Percentiles rank a stretch among this genome's conserved stretches.
These are phyloP conservation scores for Dactylellina cionopaga DNA, from an alignment of 2,329 filamentous ascomycete genomes.

Conservation along the genomic window DNA sequence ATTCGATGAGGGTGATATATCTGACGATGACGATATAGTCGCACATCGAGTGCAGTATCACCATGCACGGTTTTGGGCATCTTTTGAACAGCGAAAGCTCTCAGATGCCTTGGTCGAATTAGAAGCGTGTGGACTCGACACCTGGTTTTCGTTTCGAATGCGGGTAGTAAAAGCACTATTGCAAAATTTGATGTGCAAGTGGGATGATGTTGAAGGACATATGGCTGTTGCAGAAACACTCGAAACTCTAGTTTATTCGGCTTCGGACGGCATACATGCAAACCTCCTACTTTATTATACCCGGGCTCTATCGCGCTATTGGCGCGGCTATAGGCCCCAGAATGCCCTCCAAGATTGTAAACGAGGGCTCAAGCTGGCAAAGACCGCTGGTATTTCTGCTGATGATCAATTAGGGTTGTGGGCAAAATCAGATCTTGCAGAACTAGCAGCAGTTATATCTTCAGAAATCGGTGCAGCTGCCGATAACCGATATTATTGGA, in stretches of 20 bases:
- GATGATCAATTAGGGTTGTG: background rate
- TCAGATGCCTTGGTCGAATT: background rate
- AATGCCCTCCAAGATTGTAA: slow-evolving; percentile 13
- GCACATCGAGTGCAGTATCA: background rate
- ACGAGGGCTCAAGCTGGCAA: slow-evolving; percentile 17
- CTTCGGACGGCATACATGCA: background rate
- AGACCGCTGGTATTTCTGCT: background rate
- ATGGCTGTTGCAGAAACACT: background rate
- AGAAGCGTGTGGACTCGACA: background rate
- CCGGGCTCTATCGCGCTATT: slow-evolving; percentile 1
- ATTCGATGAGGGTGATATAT: slow-evolving; percentile 22
- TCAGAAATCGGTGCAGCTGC: background rate
- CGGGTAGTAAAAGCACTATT: background rate
- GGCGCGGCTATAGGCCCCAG: background rate
- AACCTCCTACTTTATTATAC: slow-evolving; percentile 24
- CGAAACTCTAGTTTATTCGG: background rate
- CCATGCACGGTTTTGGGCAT: background rate
- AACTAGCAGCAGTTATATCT: background rate
- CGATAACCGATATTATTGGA: slow-evolving; percentile 5
- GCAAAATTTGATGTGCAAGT: background rate
- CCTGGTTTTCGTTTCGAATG: background rate
- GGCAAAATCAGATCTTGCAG: slow-evolving; percentile 13
- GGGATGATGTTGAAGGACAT: background rate
- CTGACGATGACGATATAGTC: slow-evolving; percentile 18
- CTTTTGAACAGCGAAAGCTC: background rate